Evolutionary conservation across 179 eudicot species (phyloP).

Genomic region (Heliamphora ciliata): DNA sequence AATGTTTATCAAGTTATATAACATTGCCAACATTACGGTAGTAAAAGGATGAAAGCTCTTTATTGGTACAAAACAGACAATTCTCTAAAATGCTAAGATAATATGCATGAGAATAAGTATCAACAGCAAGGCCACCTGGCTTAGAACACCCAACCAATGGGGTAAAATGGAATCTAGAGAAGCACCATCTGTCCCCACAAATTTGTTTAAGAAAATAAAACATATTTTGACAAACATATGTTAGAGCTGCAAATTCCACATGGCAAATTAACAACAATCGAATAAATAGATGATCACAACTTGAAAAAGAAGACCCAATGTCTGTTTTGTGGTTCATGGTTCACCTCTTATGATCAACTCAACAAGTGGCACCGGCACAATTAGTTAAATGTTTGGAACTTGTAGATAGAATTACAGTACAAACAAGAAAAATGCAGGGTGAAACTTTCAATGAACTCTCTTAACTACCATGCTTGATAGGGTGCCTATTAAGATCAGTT

Average conservation of each 20-base stretch:
- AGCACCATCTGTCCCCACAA: neutral
- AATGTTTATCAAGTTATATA: neutral
- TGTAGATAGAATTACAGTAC: too few relatives aligned
- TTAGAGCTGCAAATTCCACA: neutral
- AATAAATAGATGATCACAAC: neutral
- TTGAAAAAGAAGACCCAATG: neutral
- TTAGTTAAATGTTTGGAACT: neutral
- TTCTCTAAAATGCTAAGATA: neutral
- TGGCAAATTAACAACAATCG: neutral
- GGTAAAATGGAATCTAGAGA: neutral
- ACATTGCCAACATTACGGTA: neutral
- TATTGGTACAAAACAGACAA: neutral
- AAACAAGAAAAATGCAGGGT: too few relatives aligned
- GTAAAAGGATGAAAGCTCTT: neutral
- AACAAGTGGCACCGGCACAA: neutral
- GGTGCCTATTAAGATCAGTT: too few relatives aligned
- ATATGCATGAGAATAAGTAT: neutral
- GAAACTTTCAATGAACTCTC: too few relatives aligned
- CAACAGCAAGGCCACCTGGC: neutral
- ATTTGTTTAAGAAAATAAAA: neutral
- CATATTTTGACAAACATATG: neutral
- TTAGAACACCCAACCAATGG: neutral
- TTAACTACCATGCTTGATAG: too few relatives aligned
- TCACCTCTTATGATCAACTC: neutral
- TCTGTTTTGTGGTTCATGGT: too few relatives aligned